Percentiles rank a stretch among this genome's conserved stretches.
These are phyloP conservation scores for Haplosporangium gracile DNA, from an alignment of 192 early-diverging fungal genomes.

Conservation along the genomic window DNA sequence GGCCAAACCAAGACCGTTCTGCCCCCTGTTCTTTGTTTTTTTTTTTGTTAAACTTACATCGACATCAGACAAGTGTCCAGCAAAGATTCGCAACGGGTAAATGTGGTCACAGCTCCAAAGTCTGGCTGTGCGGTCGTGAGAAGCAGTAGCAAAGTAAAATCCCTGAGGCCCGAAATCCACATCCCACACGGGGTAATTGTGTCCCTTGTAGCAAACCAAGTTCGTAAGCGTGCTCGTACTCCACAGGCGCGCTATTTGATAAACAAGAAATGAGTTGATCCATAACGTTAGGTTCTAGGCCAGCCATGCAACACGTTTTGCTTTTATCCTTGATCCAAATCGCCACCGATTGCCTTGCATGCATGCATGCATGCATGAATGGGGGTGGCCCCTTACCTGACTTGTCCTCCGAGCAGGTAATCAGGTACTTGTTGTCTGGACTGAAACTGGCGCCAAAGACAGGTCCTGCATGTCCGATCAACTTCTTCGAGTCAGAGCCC, in stretches of 20 bases:
- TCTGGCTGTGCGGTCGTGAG: conserved; percentile 94
- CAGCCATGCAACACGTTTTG: background rate
- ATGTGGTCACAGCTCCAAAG: conserved; percentile 98
- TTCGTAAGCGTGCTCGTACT: conserved; percentile 92
- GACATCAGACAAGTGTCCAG: conserved; percentile 97
- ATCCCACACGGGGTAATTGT: conserved; percentile 98
- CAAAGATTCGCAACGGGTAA: conserved; percentile 96
- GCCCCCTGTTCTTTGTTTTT: background rate
- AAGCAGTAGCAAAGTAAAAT: conserved; percentile 97
- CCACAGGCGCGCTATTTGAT: conserved; percentile 88
- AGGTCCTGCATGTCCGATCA: conserved; percentile 93
- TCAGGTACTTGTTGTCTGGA: conserved; percentile 84
- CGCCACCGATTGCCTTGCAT: background rate
- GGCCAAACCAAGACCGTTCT: background rate
- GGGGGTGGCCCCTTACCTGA: conserved; percentile 68
- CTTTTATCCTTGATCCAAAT: background rate
- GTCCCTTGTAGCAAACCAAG: conserved; percentile 95
- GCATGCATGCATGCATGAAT: background rate
- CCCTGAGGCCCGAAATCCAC: conserved; percentile 91
- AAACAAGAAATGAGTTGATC: background rate
- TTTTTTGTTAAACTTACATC: conserved; percentile 72
- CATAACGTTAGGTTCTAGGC: background rate
- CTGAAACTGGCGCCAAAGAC: conserved; percentile 92
- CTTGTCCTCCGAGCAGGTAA: conserved; percentile 94
- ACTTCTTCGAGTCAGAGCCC: conserved; percentile 69